Conservation (phyloP, 768 basidiomycete species). For the Panaeolus papilionaceus region DNA sequence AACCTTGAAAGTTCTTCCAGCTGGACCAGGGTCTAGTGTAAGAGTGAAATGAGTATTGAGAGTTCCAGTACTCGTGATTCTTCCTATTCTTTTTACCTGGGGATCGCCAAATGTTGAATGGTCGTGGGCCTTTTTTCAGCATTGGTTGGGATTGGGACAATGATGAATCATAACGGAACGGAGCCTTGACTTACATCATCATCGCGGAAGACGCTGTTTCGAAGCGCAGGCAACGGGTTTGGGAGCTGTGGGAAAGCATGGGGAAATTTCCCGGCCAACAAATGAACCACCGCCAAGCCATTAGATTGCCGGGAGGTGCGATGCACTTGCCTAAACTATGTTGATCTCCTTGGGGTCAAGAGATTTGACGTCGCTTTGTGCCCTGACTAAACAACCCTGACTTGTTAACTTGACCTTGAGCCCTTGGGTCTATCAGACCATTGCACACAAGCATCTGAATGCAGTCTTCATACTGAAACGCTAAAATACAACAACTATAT, state of each 20-base stretch:
- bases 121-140: conserved; percentile 7
- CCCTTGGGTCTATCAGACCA: conserved; percentile 7
- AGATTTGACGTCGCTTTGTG: conserved; percentile 12
- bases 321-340: conserved; percentile 1
- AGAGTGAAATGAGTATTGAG: background rate
- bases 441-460: too few relatives aligned
- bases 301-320: conserved; percentile 9
- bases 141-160: background rate
- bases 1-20: background rate
- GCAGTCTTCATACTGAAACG: background rate
- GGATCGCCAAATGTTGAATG: background rate
- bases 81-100: conserved; percentile 9
- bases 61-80: background rate
- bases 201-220: conserved; percentile 5
- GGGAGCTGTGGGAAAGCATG: conserved; percentile 1
- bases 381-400: conserved; percentile 7
- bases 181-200: conserved; percentile 14
- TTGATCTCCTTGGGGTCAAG: conserved; percentile 11
- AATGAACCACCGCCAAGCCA: conserved; percentile 1
- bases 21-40: background rate
- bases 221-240: conserved; percentile 6
- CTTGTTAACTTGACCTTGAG: background rate
- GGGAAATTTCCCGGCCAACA: background rate
- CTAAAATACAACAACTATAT: background rate
- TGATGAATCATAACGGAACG: conserved; percentile 8